These are phyloP conservation scores for Rhizophagus sp. DNA, from an alignment of 192 early-diverging fungal genomes.

Conservation along the genomic window DNA sequence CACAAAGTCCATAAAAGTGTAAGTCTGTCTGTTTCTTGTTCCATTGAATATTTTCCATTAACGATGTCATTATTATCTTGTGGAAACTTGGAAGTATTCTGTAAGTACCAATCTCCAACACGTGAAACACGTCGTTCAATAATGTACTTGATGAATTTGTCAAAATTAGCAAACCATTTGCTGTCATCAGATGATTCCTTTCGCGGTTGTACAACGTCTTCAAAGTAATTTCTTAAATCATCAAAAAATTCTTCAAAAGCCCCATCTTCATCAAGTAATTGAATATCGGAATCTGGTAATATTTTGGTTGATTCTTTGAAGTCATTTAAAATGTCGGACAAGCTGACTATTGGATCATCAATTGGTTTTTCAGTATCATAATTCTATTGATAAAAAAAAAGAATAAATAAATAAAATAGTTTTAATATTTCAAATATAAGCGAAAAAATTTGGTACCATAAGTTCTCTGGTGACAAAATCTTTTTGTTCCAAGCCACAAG, in stretches of 20 bases:
- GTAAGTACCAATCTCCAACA: slow-evolving; percentile 23
- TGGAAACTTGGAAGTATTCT: slow-evolving; percentile 23
- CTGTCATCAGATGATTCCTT: slow-evolving; percentile 3
- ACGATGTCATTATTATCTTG: slow-evolving; percentile 26
- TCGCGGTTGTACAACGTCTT: slow-evolving; percentile 10
- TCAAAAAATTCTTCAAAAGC: not conserved
- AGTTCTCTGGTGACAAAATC: not conserved
- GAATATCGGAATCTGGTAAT: not conserved
- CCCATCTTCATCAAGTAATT: not conserved
- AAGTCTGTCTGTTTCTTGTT: slow-evolving; percentile 22
- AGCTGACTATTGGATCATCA: not conserved
- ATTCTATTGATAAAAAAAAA: not conserved
- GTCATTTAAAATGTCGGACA: not conserved
- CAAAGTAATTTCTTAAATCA: slow-evolving; percentile 18
- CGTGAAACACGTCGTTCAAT: slow-evolving; percentile 19
- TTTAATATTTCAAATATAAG: not conserved
- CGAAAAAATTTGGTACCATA: not conserved
- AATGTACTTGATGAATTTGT: slow-evolving; percentile 22
- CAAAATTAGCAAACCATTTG: not conserved
- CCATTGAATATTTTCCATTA: not conserved
- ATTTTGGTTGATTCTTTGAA: not conserved
- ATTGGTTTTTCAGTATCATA: not conserved
- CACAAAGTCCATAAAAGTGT: slow-evolving; percentile 22
- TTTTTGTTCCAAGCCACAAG: slow-evolving; percentile 13
- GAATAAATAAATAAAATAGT: not conserved